Conservation (phyloP, 345 rosid genomes). For the Excoecaria agallocha region DNA sequence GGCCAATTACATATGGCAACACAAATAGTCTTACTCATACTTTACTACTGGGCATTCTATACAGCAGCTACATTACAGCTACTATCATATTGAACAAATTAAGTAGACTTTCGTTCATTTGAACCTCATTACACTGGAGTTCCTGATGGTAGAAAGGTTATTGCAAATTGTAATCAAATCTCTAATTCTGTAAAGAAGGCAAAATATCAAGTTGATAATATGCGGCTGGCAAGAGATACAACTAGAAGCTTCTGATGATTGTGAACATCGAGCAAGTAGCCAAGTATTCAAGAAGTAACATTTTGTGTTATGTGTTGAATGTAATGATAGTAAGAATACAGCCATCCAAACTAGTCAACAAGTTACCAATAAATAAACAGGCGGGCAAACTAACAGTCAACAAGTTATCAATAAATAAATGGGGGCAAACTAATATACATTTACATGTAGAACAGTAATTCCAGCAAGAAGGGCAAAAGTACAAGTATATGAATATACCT, state of each 20-base stretch:
- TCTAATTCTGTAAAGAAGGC: neutral
- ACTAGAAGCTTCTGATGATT: neutral
- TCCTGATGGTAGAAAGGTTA: neutral
- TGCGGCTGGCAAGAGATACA: neutral
- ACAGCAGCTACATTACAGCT: neutral
- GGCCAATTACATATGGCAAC: neutral
- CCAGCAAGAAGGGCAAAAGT: neutral
- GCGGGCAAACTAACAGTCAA: neutral
- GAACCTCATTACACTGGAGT: no score
- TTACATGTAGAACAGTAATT: no score
- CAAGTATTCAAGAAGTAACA: neutral
- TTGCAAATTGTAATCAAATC: neutral
- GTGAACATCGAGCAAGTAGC: neutral
- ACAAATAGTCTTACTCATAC: neutral
- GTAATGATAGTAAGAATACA: neutral
- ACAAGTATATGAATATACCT: conserved; percentile 9
- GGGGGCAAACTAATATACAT: neutral
- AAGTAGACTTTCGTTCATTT: neutral
- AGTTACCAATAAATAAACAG: no score
- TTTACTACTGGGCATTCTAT: neutral
- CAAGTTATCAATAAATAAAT: neutral
- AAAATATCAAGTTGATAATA: neutral
- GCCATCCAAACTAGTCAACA: no score
- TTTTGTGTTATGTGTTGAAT: neutral
- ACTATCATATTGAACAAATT: neutral